Evolutionary conservation across 2,329 filamentous ascomycete species (phyloP), one percentile per base, ranked within the genome.

Genomic region (Fusarium chuoi): DNA sequence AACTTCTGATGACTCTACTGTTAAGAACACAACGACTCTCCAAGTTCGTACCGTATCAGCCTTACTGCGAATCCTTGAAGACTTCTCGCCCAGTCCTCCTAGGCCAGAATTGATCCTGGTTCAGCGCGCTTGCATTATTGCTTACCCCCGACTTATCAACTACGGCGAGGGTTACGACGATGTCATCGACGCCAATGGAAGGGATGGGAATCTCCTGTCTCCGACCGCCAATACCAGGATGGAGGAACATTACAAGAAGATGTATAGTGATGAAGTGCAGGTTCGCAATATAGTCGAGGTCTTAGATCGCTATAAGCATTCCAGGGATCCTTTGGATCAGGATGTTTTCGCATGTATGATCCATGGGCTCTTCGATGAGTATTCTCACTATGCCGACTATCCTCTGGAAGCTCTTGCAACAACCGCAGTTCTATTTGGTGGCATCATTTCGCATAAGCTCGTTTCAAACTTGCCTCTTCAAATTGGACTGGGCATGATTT

Each of bases 291-390:
- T 99, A 73, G 93, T 99, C 58, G 91, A 93, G 70, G 90, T 94
- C 44, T 89, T 99, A 78, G 92, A 94, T 73, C 89, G 90, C 63
- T 97, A 98, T 84, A 98, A 99, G 81, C 91, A 91, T 63, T 98
- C 97, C 1, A 90, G 91, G 54, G 93, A 96, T 68, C 89, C 94
- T 4, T 85, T 92, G 22, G 94, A 98, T 69, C 96, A 98, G 81
- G 96, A 99, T 80, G 89, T 98, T 12, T 99, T 99, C 81, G 94
- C 96, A 20, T 98, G 96, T 84, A 99, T 99, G 95, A 97, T 99
- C 41, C 95, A 98, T 79, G 96, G 96, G 2, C 86, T 99, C 8
- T 98, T 99, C 77, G 96, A 99, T 78, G 96, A 99, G 84, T 99
- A 98, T 81, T 92, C 92, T 62, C 97, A 98, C 79, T 99, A 98